Conservation (phyloP, 257 asterid genomes). For the Plantago ovata region DNA sequence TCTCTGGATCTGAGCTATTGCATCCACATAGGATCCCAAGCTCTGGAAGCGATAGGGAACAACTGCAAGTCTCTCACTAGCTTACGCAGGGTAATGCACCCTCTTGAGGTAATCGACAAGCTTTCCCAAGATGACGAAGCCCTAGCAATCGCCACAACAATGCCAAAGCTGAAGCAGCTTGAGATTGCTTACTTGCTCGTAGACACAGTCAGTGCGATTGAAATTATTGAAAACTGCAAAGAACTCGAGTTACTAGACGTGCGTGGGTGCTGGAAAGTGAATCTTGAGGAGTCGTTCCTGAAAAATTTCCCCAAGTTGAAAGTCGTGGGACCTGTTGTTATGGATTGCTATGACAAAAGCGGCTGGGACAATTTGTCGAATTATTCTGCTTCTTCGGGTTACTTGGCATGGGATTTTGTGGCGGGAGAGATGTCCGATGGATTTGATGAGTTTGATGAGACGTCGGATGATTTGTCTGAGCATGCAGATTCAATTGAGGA, state of each 20-base stretch:
- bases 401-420: slow-evolving; percentile 67
- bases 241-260: slow-evolving; percentile 64
- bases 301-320: slow-evolving; percentile 43
- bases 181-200: slow-evolving; percentile 80
- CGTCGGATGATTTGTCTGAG: slow-evolving; percentile 47
- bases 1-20: slow-evolving; percentile 78
- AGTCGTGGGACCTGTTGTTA: slow-evolving; percentile 58
- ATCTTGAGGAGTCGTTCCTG: slow-evolving; percentile 48
- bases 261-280: slow-evolving; percentile 82
- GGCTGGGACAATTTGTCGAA: slow-evolving; percentile 70
- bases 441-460: slow-evolving; percentile 36
- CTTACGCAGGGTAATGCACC: slow-evolving; percentile 72
- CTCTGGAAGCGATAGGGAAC: slow-evolving; percentile 63
- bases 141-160: slow-evolving; percentile 59
- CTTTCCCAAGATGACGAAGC: slow-evolving; percentile 80
- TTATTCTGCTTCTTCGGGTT: slow-evolving; percentile 54
- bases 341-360: slow-evolving; percentile 46
- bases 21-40: slow-evolving; percentile 58
- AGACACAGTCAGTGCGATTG: slow-evolving; percentile 42
- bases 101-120: slow-evolving; percentile 52
- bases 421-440: slow-evolving; percentile 47
- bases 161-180: slow-evolving; percentile 75
- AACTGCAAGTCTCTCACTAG: slow-evolving; percentile 54
- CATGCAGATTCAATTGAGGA: slow-evolving; percentile 49
- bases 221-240: slow-evolving; percentile 54